Evolutionary conservation across 345 rosid genomes (phyloP).

Genomic region (Syzygium oleosum): DNA sequence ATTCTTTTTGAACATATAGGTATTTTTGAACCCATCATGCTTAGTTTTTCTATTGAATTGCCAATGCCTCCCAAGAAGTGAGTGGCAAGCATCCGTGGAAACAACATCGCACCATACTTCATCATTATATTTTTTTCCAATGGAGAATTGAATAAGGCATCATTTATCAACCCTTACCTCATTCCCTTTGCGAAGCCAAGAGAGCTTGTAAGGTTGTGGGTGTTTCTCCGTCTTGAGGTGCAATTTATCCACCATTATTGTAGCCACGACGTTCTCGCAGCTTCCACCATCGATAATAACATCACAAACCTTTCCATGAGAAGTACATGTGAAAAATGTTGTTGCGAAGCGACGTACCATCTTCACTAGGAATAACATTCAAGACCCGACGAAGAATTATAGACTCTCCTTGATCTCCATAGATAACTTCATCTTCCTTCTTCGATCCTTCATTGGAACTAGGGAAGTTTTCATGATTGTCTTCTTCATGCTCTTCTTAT

Average conservation of each 20-base stretch:
- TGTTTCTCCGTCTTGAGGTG: neutral
- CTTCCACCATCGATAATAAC: neutral
- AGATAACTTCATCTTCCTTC: neutral
- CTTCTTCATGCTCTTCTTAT: too few relatives aligned
- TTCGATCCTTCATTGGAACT: too few relatives aligned
- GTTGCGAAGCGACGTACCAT: neutral
- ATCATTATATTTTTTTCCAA: neutral
- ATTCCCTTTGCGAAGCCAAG: neutral
- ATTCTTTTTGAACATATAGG: neutral
- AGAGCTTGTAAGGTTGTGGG: neutral
- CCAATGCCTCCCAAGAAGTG: neutral
- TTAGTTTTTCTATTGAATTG: neutral
- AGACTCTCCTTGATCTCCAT: neutral
- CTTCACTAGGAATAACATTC: neutral
- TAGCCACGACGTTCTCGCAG: accelerated
- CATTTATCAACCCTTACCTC: neutral
- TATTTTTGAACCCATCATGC: neutral
- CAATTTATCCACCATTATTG: neutral
- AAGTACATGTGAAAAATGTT: neutral
- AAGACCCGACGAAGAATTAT: neutral
- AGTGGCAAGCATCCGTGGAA: neutral
- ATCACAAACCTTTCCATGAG: neutral
- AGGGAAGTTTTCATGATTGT: too few relatives aligned
- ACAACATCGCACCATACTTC: neutral
- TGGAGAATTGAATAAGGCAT: neutral